Conservation (phyloP, 2,329 filamentous ascomycete genomes). For the Orbilia blumenaviensis region DNA sequence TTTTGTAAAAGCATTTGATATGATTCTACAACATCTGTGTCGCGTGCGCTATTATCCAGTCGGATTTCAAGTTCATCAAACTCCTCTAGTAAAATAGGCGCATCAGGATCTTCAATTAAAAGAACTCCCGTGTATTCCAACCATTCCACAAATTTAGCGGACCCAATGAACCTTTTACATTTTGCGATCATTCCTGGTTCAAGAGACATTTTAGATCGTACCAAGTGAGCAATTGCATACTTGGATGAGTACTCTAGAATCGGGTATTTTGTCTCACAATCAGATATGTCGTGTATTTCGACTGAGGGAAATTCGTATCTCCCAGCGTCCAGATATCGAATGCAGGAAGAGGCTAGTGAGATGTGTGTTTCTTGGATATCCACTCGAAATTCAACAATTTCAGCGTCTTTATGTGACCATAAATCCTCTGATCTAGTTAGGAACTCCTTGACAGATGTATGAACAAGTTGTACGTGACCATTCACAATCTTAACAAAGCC, state of each 20-base stretch:
- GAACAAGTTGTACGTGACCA: neutral
- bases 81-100: neutral
- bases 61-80: neutral
- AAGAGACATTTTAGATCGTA: neutral
- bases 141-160: neutral
- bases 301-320: neutral
- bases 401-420: neutral
- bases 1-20: neutral
- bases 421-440: neutral
- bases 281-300: neutral
- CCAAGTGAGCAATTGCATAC: neutral
- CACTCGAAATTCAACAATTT: neutral
- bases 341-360: neutral
- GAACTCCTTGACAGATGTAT: constrained; percentile 9
- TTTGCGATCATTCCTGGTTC: neutral
- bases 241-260: constrained; percentile 7
- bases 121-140: neutral
- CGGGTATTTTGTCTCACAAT: neutral
- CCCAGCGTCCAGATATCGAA: neutral
- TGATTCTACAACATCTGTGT: too few relatives aligned
- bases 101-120: neutral
- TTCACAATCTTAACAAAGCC: neutral
- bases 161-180: neutral
- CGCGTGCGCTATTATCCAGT: neutral
- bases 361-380: neutral